Base-by-base conservation (phyloP, 148 eudicot species). In the Mesembryanthemum crystallinum region DNA sequence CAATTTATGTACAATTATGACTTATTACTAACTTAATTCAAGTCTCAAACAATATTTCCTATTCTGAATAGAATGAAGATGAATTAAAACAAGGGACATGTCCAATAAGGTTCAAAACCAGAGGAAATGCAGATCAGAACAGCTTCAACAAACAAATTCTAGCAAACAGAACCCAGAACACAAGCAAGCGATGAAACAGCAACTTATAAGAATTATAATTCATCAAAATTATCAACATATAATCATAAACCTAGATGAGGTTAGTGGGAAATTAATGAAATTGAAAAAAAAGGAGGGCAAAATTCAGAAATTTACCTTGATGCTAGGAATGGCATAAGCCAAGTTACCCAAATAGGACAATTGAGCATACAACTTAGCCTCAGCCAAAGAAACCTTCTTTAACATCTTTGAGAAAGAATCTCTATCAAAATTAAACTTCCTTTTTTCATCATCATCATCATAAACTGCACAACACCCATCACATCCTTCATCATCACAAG, bases 311-410 rank as follows among this genome's bases (percentile, higher is more conserved):
- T n/a, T 42, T 82, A 95, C 99, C 99, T 91, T 92, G 80, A 95
- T 91, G 64, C 73, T 83, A n/a, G 97, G 88, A 28, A 95, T 92
- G 70, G 66, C 80, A 85, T 95, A 95, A 30, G 99, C 97, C 78
- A 92, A 80, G 43, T 76, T 88, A 28, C 98, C 97, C 91, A 95
- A 88, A 82, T 88, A 88, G 73, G 97, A 95, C 81, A 95, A 73
- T 75, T 81, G 87, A 79, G 97, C 92, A 91, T 92, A 95, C 81
- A 95, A 77, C 60, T 88, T 90, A 43, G 98, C 97, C 51, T 95
- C 92, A 10, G 81, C 72, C 58, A 95, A 81, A 70, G 98, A 81
- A 30, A 95, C 99, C 83, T 85, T 95, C 67, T 86, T 83, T 32
- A 92, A 81, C 84, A 95, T 29, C 82, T 85, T 91, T 24, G 89